Evolutionary conservation across 2,329 filamentous ascomycete species (phyloP), one percentile per base, ranked within the genome.

Genomic region (Penicillium sumatraense): DNA sequence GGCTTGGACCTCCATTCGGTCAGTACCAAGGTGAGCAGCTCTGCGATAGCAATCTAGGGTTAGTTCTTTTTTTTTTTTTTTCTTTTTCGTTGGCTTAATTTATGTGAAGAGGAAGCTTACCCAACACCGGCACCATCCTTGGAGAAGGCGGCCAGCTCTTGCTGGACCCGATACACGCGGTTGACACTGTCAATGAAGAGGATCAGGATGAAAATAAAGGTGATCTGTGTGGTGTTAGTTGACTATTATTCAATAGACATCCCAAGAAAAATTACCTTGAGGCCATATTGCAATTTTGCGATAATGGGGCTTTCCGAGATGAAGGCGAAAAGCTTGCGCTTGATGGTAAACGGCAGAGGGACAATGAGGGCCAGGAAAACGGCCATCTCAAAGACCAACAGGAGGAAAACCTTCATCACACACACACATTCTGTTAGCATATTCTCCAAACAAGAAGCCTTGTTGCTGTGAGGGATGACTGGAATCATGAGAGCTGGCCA

Each of bases 181-280:
- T 89, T 89, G 75, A 98, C 93, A 72, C 92, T 96, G 80, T 99
- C 95, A 69, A 98, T 86, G 80, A 99, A 99, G 63, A 99, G 88
- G 62, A 99, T 96, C 56, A 98, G 83, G 70, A 99, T 98, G 81
- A 99, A 99, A 73, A 99, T 93, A 74, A 99, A 99, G 2, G 92
- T 96, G 54, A 99, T 99, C 86, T 88, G 47, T 6, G 21, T n/a
- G 23, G 7, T 16, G 20, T 53, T 24, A 56, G 16, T 27, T 45
- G 38, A 36, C 5, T 26, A 6, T 7, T 11, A 1, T 4, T n/a
- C n/a, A 3, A 3, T 5, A 11, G 9, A 18, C 14, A 27, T 5
- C 2, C 20, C 9, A 20, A 33, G 8, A 7, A 11, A 11, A 4
- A 72, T 24, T 75, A 87, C 86, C 85, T 97, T 98, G 80, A 99